Evolutionary conservation across 495 filamentous ascomycete species (phyloP), one percentile per base, ranked within the genome.

Genomic region (Trichoderma erinaceum): DNA sequence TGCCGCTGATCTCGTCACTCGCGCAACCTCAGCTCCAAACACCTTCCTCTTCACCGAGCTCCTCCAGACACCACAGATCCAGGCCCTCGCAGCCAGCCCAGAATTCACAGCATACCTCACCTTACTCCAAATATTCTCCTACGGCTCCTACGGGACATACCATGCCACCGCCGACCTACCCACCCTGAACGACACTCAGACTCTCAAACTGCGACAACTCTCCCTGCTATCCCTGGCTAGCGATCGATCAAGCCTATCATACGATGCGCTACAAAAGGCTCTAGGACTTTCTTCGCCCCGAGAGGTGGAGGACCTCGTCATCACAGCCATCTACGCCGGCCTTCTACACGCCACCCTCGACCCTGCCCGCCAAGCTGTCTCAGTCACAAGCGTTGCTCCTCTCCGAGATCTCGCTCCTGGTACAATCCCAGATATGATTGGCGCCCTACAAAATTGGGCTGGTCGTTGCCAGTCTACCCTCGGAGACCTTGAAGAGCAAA

Each of bases 1-100:
- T 63, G 89, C 92, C 27, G 88, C 92, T 66, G 92, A 97, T 72
- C 85, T 99, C 12, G 85, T 98, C 72, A 86, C 85, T 23, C 92
- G 93, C 79, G 95, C 93, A 35, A 98, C 92, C 56, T 91, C 92
- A 23, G 88, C 86, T 64, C 87, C 91, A 12, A 90, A 96, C 75
- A 94, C 92, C 73, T 98, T 89, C 78, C 87, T 98, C 81, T 99
- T 99, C 82, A 87, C 91, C 64, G 95, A 98, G 82, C 88, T 99
- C 0, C 87, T 99, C 11, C 85, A 91, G 70, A 87, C 87, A 2
- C 89, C 90, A 1, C 89, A 93, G 70, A 87, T 98, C 71, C 91
- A 96, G 75, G 81, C 87, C 3, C 86, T 99, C 23, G 78, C 84
- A 38, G 11, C 41, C 41, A 74, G 76, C 21, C 80, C 82, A 52